Conservation (phyloP, 202 grass and related monocot genomes). For the Panicum hallii region DNA sequence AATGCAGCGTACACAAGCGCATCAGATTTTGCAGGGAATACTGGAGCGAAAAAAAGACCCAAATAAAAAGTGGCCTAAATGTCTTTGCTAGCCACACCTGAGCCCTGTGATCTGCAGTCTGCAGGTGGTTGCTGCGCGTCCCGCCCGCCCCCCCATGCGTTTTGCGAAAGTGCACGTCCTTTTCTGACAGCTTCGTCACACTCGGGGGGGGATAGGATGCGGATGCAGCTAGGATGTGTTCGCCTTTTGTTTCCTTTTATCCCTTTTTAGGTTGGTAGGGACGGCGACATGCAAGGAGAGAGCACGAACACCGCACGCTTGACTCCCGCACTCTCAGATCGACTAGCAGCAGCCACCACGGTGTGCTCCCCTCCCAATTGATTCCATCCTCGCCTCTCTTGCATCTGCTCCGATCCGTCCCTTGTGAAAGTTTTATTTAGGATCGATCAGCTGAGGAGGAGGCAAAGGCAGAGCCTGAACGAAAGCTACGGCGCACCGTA, state of each 20-base stretch:
- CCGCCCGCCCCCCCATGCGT: neutral
- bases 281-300: slow-evolving; percentile 24
- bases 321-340: neutral
- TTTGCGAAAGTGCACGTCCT: slow-evolving; percentile 51
- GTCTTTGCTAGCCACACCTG: slow-evolving; percentile 15
- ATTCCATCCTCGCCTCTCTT: neutral
- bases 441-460: neutral
- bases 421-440: neutral
- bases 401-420: neutral
- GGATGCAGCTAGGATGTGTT: slow-evolving; percentile 47
- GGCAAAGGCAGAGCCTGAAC: neutral
- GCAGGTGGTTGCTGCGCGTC: neutral
- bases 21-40: neutral
- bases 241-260: slow-evolving; percentile 24
- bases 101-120: neutral
- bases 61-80: neutral
- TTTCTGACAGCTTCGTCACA: slow-evolving; percentile 59
- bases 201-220: neutral
- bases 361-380: too few relatives aligned
- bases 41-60: neutral
- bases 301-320: neutral
- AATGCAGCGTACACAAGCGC: neutral
- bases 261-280: slow-evolving; percentile 53
- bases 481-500: slow-evolving; percentile 14
- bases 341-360: neutral